Evolutionary conservation across 192 early-diverging fungal species (phyloP).

Genomic region (Pilaira anomala): DNA sequence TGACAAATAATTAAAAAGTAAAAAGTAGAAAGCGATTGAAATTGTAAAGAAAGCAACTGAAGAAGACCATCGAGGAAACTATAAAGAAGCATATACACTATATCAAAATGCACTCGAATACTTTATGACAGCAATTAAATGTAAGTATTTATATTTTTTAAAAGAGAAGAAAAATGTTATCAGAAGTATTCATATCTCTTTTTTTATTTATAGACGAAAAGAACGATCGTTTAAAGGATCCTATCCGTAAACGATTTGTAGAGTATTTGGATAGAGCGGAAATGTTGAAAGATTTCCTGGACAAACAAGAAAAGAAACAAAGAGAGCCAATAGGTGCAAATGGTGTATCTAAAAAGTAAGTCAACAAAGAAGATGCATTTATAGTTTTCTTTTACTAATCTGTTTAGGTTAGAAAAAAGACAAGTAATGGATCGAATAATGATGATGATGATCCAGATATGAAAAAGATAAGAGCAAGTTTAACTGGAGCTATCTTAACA

Average conservation of each 20-base stretch:
- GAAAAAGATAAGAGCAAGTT: slow-evolving; percentile 68
- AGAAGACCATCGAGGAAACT: slow-evolving; percentile 86
- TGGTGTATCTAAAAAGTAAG: slow-evolving; percentile 42
- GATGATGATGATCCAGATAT: slow-evolving; percentile 71
- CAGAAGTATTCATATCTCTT: not conserved
- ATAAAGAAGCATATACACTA: slow-evolving; percentile 84
- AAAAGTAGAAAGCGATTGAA: slow-evolving; percentile 78
- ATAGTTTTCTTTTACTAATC: slow-evolving; percentile 1
- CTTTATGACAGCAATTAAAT: slow-evolving; percentile 94
- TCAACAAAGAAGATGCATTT: slow-evolving; percentile 4
- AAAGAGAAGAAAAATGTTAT: too few species aligned
- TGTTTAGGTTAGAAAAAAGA: slow-evolving; percentile 31
- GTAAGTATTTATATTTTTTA: slow-evolving; percentile 46
- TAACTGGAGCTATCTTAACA: slow-evolving; percentile 79
- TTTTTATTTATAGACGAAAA: slow-evolving; percentile 97
- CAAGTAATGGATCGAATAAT: slow-evolving; percentile 26
- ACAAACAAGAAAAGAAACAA: slow-evolving; percentile 64
- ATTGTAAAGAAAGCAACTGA: slow-evolving; percentile 91
- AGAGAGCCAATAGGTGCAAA: slow-evolving; percentile 62
- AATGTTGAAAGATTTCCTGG: slow-evolving; percentile 84
- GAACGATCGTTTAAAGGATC: slow-evolving; percentile 81
- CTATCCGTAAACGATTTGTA: slow-evolving; percentile 83
- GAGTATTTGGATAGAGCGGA: slow-evolving; percentile 95
- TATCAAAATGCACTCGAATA: slow-evolving; percentile 92
- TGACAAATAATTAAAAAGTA: not conserved